Evolutionary conservation across 306 rosid genomes (phyloP).

Genomic region (Albizia julibrissin): DNA sequence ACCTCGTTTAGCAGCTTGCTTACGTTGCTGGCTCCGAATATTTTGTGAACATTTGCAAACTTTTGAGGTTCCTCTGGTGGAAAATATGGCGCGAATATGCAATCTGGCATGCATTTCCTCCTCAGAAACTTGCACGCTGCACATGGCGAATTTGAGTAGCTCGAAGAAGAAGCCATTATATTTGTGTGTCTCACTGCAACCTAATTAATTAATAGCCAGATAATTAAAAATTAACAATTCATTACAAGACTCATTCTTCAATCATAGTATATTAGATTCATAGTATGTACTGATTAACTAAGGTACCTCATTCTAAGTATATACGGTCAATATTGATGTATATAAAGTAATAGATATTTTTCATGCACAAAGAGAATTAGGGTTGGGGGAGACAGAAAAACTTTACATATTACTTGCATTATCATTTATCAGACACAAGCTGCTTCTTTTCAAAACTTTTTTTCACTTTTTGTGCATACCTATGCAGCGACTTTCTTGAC

Average conservation of each 20-base stretch:
- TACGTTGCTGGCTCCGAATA: conserved; percentile 93
- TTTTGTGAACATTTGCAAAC: conserved; percentile 85
- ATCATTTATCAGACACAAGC: neutral
- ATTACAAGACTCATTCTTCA: neutral
- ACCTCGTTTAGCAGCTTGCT: conserved; percentile 83
- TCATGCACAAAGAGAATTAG: conserved; percentile 38
- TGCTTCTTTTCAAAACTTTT: conserved; percentile 32
- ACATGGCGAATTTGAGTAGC: conserved; percentile 77
- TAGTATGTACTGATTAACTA: neutral
- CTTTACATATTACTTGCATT: conserved; percentile 15
- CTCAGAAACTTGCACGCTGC: conserved; percentile 93
- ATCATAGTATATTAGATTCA: neutral
- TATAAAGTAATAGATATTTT: conserved; percentile 5
- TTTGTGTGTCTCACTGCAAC: neutral
- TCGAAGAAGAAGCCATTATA: conserved; percentile 68
- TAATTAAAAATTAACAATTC: neutral
- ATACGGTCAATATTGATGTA: conserved; percentile 7
- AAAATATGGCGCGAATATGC: conserved; percentile 82
- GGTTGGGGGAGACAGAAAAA: conserved; percentile 32
- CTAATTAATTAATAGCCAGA: neutral
- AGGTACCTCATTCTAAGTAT: neutral
- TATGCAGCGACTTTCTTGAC: neutral
- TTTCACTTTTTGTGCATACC: conserved; percentile 42
- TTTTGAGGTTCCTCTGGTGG: conserved; percentile 91
- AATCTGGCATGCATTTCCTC: conserved; percentile 78